A percentile compares a stretch with the other conserved stretches of the same genome.
Evolutionary conservation across 805 yeast species (phyloP).

Genomic region (Scheffersomyces spartinae): DNA sequence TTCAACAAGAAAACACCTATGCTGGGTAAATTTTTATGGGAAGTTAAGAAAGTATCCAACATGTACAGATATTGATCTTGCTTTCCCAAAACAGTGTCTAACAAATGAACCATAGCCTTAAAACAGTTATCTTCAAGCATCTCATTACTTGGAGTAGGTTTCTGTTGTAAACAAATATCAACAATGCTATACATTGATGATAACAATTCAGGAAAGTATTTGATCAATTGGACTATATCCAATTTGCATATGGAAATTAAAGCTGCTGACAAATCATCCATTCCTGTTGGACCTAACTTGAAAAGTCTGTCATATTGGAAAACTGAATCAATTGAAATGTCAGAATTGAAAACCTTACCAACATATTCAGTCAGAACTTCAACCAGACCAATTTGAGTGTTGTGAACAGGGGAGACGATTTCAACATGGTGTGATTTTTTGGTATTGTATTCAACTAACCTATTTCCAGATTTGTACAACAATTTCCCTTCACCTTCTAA

Average conservation of each 20-base stretch:
- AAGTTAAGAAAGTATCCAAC: constrained; percentile 37
- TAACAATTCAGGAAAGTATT: constrained; percentile 51
- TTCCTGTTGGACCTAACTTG: constrained; percentile 27
- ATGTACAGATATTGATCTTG: constrained; percentile 51
- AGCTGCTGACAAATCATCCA: constrained; percentile 34
- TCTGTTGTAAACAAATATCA: constrained; percentile 15
- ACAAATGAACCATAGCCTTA: constrained; percentile 45
- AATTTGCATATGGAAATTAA: constrained; percentile 41
- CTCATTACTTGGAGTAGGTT: constrained; percentile 13
- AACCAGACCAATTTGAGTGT: constrained; percentile 30
- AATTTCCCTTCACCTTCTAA: constrained; percentile 49
- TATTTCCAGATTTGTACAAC: constrained; percentile 35
- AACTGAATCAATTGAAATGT: constrained; percentile 40
- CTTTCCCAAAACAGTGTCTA: constrained; percentile 54
- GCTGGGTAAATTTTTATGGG: constrained; percentile 26
- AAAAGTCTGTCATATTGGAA: constrained; percentile 40
- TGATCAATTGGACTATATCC: constrained; percentile 42
- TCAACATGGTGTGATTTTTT: constrained; percentile 34
- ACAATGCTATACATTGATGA: constrained; percentile 20
- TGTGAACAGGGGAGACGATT: constrained; percentile 24
- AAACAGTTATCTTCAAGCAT: constrained; percentile 28
- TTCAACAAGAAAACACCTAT: constrained; percentile 41
- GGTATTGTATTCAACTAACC: constrained; percentile 35
- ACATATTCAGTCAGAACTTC: constrained; percentile 54
- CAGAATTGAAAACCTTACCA: constrained; percentile 57